A percentile compares a stretch with the other conserved stretches of the same genome.
Evolutionary conservation across 2,329 filamentous ascomycete genomes (phyloP).

Genomic region (Paecilomyces niveus): DNA sequence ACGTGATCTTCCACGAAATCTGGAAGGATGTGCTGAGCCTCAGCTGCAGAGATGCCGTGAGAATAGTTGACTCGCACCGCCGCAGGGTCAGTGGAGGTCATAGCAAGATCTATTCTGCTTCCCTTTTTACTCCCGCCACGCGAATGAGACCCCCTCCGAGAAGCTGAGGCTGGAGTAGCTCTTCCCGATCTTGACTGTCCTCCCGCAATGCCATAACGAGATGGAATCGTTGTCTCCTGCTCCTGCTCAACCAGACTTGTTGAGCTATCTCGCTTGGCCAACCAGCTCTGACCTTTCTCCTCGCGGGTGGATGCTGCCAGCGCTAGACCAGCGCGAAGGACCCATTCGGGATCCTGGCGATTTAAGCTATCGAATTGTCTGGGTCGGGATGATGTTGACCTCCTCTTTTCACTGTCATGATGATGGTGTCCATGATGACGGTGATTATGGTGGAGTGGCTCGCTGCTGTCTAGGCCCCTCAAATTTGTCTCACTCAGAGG

Average conservation of each 20-base stretch:
- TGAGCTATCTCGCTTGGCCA: conserved; percentile 48
- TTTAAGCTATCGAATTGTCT: conserved; percentile 7
- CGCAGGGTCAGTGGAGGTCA: conserved; percentile 20
- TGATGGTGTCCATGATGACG: conserved; percentile 1
- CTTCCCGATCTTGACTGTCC: conserved; percentile 25
- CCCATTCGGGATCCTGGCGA: conserved; percentile 47
- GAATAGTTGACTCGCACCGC: conserved; percentile 6
- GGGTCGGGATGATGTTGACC: background rate
- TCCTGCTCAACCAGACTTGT: conserved; percentile 44
- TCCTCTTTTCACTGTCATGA: conserved; percentile 1
- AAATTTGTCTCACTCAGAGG: conserved; percentile 31
- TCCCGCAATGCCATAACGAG: conserved; percentile 17
- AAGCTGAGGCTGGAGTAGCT: conserved; percentile 27
- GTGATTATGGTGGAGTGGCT: conserved; percentile 15
- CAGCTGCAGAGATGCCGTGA: conserved; percentile 12
- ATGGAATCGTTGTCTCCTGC: conserved; percentile 22
- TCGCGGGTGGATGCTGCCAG: conserved; percentile 52
- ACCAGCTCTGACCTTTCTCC: conserved; percentile 57
- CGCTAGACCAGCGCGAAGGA: conserved; percentile 51
- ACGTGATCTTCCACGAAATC: conserved; percentile 45
- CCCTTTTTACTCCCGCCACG: conserved; percentile 23
- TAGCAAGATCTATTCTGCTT: conserved; percentile 28
- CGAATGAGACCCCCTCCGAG: conserved; percentile 26
- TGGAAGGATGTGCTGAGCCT: conserved; percentile 22
- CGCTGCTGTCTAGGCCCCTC: conserved; percentile 15